Percentiles rank a stretch among this genome's conserved stretches.
Evolutionary conservation across 805 yeast species (phyloP).

Genomic region (Cyberlindnera samutprakarnensis): DNA sequence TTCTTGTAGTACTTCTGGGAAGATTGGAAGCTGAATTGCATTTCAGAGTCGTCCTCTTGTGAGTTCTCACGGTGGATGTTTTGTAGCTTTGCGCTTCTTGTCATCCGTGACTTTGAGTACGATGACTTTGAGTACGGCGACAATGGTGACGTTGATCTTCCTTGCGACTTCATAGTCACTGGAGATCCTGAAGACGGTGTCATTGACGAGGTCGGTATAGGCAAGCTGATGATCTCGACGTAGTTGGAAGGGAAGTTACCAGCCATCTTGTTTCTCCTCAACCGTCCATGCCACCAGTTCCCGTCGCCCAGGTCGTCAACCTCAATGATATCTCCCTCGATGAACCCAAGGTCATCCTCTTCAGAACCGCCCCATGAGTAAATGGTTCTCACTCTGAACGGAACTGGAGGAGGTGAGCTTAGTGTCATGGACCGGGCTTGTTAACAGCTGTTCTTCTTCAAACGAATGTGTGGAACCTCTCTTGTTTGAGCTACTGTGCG

Average conservation of each 20-base stretch:
- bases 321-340: constrained; percentile 89
- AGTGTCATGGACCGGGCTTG: no score
- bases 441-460: no score
- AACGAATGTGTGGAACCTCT: no score
- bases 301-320: constrained; percentile 79
- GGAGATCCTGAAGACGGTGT: constrained; percentile 1
- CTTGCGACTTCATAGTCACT: not conserved
- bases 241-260: constrained; percentile 88
- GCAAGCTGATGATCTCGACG: constrained; percentile 50
- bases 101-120: no score
- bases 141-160: constrained; percentile 6
- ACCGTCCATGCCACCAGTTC: constrained; percentile 84
- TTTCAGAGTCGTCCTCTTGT: constrained; percentile 5
- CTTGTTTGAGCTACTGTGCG: no score
- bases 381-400: constrained; percentile 71
- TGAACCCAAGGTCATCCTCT: constrained; percentile 83
- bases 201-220: constrained; percentile 6
- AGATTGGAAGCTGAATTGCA: constrained; percentile 23
- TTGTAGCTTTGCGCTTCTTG: no score
- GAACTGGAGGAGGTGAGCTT: constrained; percentile 37
- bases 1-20: constrained; percentile 16
- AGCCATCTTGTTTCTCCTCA: constrained; percentile 69
- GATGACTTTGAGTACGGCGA: constrained; percentile 11
- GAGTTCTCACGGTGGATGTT: not conserved
- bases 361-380: constrained; percentile 95